A percentile compares a stretch with the other conserved stretches of the same genome.
These are phyloP conservation scores for Scheffersomyces insectosa DNA, from an alignment of 1,139 yeast species.

Conservation along the genomic window DNA sequence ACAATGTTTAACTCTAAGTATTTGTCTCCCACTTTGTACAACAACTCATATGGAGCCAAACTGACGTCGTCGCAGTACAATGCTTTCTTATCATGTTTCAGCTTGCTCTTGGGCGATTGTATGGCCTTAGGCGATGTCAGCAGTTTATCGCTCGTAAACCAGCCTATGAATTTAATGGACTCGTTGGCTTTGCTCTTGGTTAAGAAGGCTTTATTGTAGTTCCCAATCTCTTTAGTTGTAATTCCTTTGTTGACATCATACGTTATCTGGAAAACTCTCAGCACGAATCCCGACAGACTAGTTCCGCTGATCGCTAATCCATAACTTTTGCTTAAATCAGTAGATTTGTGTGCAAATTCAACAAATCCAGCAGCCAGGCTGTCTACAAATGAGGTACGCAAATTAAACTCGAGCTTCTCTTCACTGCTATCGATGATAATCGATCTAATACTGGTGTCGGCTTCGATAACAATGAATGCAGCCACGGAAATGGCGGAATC, in stretches of 20 bases:
- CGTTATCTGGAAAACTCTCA: conserved; percentile 9
- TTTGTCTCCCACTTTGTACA: neutral
- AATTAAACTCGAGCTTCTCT: neutral
- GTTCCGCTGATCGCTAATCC: neutral
- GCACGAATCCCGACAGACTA: conserved; percentile 5
- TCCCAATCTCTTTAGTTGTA: conserved; percentile 10
- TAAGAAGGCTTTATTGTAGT: conserved; percentile 8
- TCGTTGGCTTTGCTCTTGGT: conserved; percentile 2
- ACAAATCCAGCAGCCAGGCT: neutral
- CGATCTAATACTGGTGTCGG: neutral
- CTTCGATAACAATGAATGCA: neutral
- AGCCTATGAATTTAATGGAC: conserved; percentile 2
- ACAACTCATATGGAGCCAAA: neutral
- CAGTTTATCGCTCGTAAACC: conserved; percentile 2
- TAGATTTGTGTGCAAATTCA: neutral
- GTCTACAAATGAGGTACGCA: neutral
- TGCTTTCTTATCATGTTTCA: conserved; percentile 1
- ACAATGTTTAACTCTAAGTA: neutral
- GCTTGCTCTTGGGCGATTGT: conserved; percentile 3
- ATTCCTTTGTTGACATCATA: conserved; percentile 4
- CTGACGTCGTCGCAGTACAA: neutral
- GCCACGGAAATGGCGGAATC: neutral
- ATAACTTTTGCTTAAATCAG: neutral
- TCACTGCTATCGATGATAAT: neutral
- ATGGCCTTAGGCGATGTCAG: conserved; percentile 1